These are phyloP conservation scores for Arachnomyces sp. DNA, from an alignment of 2,329 filamentous ascomycete genomes.

Conservation along the genomic window DNA sequence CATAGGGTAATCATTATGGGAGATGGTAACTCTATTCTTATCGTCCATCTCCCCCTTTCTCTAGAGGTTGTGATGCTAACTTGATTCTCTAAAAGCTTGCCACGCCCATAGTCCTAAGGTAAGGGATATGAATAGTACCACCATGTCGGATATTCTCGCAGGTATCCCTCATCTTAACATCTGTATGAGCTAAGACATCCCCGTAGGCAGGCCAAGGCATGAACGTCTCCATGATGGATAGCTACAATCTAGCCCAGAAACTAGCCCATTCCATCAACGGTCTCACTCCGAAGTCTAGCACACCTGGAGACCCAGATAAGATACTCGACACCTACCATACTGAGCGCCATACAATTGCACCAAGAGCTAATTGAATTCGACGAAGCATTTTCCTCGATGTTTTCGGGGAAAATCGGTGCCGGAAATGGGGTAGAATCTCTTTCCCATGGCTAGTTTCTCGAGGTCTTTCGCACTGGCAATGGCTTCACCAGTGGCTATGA, in stretches of 20 bases:
- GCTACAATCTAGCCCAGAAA: constrained; percentile 37
- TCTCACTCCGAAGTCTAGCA: constrained; percentile 19
- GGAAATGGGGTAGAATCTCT: constrained; percentile 20
- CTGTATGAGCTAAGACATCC: background rate
- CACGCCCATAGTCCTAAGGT: constrained; percentile 69
- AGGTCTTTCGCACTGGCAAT: constrained; percentile 30
- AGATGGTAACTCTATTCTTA: constrained; percentile 41
- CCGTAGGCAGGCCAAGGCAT: constrained; percentile 63
- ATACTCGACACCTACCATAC: constrained; percentile 31
- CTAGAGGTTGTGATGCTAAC: background rate
- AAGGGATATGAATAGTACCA: background rate
- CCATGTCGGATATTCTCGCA: constrained; percentile 7
- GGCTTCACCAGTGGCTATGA: constrained; percentile 34
- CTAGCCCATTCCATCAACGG: constrained; percentile 30
- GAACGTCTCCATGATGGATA: constrained; percentile 67
- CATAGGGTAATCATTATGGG: constrained; percentile 67
- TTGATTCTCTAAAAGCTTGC: constrained; percentile 43
- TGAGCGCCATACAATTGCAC: constrained; percentile 31
- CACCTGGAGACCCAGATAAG: constrained; percentile 12
- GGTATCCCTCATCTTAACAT: background rate
- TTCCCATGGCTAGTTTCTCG: constrained; percentile 28
- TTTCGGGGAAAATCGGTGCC: constrained; percentile 30
- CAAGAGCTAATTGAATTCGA: constrained; percentile 35
- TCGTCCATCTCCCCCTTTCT: background rate
- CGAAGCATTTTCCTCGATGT: constrained; percentile 32